phyloP scores from a whole-genome alignment of 257 asterid genomes.

The Agastache rugosa region DNA sequence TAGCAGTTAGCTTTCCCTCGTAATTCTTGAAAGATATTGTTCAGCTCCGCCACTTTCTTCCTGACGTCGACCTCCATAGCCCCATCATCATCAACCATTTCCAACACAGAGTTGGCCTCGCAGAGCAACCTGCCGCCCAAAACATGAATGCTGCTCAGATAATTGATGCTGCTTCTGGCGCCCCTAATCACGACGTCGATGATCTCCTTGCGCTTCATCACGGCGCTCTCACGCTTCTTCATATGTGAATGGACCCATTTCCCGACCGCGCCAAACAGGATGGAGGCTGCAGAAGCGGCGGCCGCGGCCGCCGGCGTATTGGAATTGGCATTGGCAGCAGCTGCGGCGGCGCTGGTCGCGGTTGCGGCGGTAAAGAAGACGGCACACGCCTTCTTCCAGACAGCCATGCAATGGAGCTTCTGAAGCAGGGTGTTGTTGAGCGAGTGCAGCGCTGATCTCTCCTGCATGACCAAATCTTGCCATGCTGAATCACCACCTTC shows the following conservation, averaged over 20 bases:
- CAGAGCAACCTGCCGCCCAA: too few species aligned
- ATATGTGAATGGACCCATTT: not conserved
- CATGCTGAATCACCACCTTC: too few species aligned
- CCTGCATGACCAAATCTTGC: not conserved
- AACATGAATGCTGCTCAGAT: not conserved
- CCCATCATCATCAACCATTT: too few species aligned
- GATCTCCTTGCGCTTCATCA: not conserved
- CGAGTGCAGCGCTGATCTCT: not conserved
- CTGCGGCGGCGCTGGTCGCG: not conserved
- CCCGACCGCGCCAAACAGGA: not conserved
- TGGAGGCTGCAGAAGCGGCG: not conserved
- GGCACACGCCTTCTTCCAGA: not conserved
- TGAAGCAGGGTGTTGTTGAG: not conserved
- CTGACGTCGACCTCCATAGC: too few species aligned
- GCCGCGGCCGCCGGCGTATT: not conserved
- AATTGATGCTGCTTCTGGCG: not conserved
- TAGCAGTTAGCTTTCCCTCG: too few species aligned
- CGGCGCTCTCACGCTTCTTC: not conserved
- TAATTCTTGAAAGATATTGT: too few species aligned
- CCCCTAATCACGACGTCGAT: not conserved
- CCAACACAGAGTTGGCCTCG: too few species aligned
- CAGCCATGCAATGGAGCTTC: not conserved
- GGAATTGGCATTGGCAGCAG: not conserved
- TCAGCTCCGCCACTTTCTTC: too few species aligned
- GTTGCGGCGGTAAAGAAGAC: not conserved